Evolutionary conservation across 1,284 basidiomycete genomes (phyloP).

Genomic region (Cryptococcus sp.): DNA sequence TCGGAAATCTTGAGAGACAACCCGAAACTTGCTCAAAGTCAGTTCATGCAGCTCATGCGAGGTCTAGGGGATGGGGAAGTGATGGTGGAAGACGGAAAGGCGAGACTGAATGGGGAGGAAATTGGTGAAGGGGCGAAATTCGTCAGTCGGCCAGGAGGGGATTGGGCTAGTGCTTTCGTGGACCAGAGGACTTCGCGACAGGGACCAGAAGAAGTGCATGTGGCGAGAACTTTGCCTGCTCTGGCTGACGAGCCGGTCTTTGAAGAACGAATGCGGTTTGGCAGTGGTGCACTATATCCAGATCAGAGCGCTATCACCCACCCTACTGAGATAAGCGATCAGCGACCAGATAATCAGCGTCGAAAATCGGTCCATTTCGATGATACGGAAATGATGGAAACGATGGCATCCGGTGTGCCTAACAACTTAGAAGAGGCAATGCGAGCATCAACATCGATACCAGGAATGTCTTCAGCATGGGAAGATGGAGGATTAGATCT

Average conservation of each 20-base stretch:
- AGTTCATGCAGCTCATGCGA: constrained; percentile 82
- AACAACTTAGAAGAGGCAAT: constrained; percentile 52
- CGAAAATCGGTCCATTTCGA: constrained; percentile 49
- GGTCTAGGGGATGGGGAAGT: constrained; percentile 76
- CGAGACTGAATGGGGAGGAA: constrained; percentile 22
- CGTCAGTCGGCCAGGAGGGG: constrained; percentile 26
- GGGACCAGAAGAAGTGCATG: neutral
- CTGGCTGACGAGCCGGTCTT: neutral
- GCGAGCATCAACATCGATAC: constrained; percentile 26
- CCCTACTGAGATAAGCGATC: constrained; percentile 4
- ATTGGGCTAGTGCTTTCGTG: constrained; percentile 18
- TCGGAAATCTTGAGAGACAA: constrained; percentile 53
- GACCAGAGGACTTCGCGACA: neutral
- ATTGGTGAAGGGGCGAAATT: constrained; percentile 44
- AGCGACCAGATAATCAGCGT: constrained; percentile 8
- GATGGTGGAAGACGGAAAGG: constrained; percentile 62
- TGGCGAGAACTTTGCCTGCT: neutral
- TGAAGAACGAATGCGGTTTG: neutral
- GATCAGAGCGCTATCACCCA: constrained; percentile 32
- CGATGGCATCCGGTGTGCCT: constrained; percentile 20
- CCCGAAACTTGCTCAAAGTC: constrained; percentile 82
- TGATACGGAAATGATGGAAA: neutral
- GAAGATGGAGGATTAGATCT: constrained; percentile 38
- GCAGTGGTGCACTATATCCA: constrained; percentile 37
- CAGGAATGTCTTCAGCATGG: constrained; percentile 40